These are phyloP conservation scores for Backusella mclennaniae DNA, from an alignment of 192 early-diverging fungal species.

Conservation along the genomic window DNA sequence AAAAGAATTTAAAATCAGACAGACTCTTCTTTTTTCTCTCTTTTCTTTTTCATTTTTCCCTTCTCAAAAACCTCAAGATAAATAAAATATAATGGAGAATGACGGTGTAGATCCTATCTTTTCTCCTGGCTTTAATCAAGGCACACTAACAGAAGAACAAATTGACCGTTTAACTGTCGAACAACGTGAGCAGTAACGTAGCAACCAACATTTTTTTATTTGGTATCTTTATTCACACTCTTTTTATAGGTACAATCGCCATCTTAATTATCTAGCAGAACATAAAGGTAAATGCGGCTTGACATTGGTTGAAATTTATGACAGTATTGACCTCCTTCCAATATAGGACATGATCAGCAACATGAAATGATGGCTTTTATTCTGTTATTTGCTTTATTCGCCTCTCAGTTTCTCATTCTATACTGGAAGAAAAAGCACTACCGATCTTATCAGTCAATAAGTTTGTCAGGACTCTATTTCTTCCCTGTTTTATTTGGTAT, in stretches of 20 bases:
- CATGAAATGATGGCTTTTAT: slow-evolving; percentile 59
- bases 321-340: too few relatives aligned
- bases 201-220: background rate
- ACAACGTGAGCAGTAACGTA: slow-evolving; percentile 3
- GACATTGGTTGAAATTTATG: background rate
- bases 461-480: slow-evolving; percentile 50
- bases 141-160: slow-evolving; percentile 5
- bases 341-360: slow-evolving; percentile 46
- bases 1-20: background rate
- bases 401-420: slow-evolving; percentile 56
- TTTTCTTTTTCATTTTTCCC: background rate
- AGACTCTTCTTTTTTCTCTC: background rate
- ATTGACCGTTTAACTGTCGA: background rate
- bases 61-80: background rate
- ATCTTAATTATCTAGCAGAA: slow-evolving; percentile 6
- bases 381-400: slow-evolving; percentile 50
- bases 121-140: slow-evolving; percentile 6
- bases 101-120: background rate
- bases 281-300: slow-evolving; percentile 9
- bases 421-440: slow-evolving; percentile 63
- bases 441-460: slow-evolving; percentile 52
- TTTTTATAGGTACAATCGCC: background rate
- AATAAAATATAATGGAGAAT: background rate
- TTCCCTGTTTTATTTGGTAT: slow-evolving; percentile 35
- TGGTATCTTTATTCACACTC: background rate